Evolutionary conservation across 164 flowering plant species (phyloP), one percentile per base, ranked within the genome.

Genomic region (Hamamelis virginiana): DNA sequence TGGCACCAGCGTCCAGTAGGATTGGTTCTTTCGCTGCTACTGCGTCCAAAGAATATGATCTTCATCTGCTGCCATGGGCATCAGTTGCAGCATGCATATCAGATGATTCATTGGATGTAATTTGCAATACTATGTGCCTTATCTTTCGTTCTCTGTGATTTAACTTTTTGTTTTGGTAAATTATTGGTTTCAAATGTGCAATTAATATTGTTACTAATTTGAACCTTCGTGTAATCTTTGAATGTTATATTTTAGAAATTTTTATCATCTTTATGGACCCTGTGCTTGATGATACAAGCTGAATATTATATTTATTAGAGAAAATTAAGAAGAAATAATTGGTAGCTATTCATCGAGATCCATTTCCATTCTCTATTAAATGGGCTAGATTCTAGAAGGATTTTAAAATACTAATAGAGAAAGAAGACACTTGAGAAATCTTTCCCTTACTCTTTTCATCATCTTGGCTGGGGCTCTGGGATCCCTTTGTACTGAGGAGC

Each of bases 61-160:
- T 92, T 67, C 97, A 90, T 63, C 80, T 94, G 58, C 77, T 94
- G 65, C 97, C 98, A 51, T 94, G 97, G 97, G 97, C 97, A 64
- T 86, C 98, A 16, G 86, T 92, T 76, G 98, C 98, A 62, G 97
- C 94, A 10, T 94, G 98, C 82, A 74, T 85, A 61, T 88, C 98
- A 38, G 77, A 80, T 69, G 75, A 77, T 66, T 67, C 80, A 55
- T 33, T 79, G 1, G 69, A 85, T 79, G 97, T 90, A 87, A 81
- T 65, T 62, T 75, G 52, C 62, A 46, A 22, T 66, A 53, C 66
- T 59, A 56, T 21, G 12, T 19, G 38, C 15, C 15, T 47, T 44
- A 19, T 52, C 59, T 18, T 52, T 28, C 64, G 59, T 59, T 8
- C 8, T 41, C 50, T 44, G 41, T 33, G 1, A 64, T n/a, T 9